These are phyloP conservation scores for Boeremia exigua DNA, from an alignment of 2,329 filamentous ascomycete species.

Conservation along the genomic window DNA sequence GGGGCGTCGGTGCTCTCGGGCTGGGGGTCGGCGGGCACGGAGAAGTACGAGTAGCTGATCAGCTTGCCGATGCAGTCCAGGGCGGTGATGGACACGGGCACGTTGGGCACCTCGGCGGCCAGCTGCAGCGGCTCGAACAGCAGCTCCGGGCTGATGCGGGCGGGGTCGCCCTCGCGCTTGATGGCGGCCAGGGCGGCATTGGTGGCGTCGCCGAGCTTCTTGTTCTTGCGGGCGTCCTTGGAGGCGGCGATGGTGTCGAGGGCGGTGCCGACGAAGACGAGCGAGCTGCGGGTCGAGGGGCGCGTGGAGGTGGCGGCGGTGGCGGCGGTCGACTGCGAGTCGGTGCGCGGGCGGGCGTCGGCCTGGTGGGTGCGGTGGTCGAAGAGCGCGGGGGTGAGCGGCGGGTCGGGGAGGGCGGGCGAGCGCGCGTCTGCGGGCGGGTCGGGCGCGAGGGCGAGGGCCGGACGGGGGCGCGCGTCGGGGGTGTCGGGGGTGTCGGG, in stretches of 20 bases:
- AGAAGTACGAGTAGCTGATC: slow-evolving; percentile 98
- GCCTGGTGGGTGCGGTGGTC: slow-evolving; percentile 35
- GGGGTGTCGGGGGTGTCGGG: too few relatives aligned
- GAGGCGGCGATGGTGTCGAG: slow-evolving; percentile 90
- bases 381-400: slow-evolving; percentile 44
- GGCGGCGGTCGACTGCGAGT: slow-evolving; percentile 63
- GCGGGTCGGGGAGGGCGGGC: slow-evolving; percentile 38
- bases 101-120: slow-evolving; percentile 84
- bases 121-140: slow-evolving; percentile 91
- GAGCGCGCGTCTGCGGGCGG: slow-evolving; percentile 27
- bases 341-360: slow-evolving; percentile 58
- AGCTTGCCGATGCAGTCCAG: slow-evolving; percentile 98
- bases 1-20: slow-evolving; percentile 60
- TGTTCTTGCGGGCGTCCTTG: slow-evolving; percentile 87
- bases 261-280: slow-evolving; percentile 93
- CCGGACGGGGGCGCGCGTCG: too few relatives aligned
- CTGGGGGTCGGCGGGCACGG: slow-evolving; percentile 63
- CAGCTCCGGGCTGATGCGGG: slow-evolving; percentile 86
- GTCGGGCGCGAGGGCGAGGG: background rate
- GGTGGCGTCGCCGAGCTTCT: slow-evolving; percentile 80
- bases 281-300: slow-evolving; percentile 80
- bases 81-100: slow-evolving; percentile 84
- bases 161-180: slow-evolving; percentile 76
- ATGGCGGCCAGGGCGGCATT: slow-evolving; percentile 84
- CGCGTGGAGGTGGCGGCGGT: slow-evolving; percentile 55